Evolutionary conservation across 768 basidiomycete genomes (phyloP).

Genomic region (Xerocomellus dryophilus): DNA sequence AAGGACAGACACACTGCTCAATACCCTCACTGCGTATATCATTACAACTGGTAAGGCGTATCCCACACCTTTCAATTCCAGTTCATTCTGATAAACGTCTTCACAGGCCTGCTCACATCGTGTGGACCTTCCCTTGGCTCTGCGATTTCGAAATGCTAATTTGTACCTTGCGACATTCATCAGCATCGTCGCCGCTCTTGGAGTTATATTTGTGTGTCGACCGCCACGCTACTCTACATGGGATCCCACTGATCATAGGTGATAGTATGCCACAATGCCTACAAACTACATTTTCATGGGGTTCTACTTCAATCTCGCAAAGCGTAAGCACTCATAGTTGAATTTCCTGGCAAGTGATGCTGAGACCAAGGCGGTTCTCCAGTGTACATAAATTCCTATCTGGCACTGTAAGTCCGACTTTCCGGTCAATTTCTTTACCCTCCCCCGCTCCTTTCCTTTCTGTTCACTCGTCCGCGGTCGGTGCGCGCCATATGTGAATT

Average conservation of each 20-base stretch:
- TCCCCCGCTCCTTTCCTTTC: neutral
- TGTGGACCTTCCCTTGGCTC: conserved; percentile 20
- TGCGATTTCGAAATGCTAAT: neutral
- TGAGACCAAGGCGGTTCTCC: neutral
- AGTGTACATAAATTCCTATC: conserved; percentile 59
- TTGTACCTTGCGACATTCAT: neutral
- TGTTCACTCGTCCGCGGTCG: neutral
- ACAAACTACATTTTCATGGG: conserved; percentile 53
- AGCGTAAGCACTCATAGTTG: conserved; percentile 37
- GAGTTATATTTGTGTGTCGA: conserved; percentile 38
- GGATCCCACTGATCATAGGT: neutral
- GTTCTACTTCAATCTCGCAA: conserved; percentile 52
- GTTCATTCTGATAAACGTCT: neutral
- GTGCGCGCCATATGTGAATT: too few relatives aligned
- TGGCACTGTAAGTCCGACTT: conserved; percentile 37
- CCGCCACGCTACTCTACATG: neutral
- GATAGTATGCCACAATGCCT: conserved; percentile 48
- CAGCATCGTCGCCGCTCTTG: conserved; percentile 47
- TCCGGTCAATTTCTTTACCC: too few relatives aligned
- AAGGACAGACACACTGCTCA: conserved; percentile 54
- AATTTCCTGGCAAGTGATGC: neutral
- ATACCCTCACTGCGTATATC: conserved; percentile 46
- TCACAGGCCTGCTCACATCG: conserved; percentile 40
- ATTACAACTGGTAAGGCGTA: conserved; percentile 50
- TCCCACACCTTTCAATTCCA: conserved; percentile 11